phyloP scores from a whole-genome alignment of 1,139 yeast species.

The Starmera stellimalicola region DNA sequence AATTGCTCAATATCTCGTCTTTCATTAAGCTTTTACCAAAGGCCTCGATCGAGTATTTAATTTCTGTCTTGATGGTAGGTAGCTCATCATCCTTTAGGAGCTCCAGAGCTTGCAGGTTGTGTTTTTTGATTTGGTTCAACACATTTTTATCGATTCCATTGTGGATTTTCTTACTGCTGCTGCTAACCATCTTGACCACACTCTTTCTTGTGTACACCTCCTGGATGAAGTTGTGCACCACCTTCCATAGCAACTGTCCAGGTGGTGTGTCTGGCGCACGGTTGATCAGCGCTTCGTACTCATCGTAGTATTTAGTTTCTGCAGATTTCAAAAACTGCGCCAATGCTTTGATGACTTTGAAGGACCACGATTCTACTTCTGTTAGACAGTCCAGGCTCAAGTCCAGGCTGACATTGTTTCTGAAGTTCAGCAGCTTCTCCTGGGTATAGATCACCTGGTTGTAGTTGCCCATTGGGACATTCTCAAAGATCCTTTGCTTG shows the following conservation, averaged over 20 bases:
- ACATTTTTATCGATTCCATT: constrained; percentile 2
- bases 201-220: constrained; percentile 13
- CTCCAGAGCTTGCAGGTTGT: constrained; percentile 4
- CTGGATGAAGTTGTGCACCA: constrained; percentile 10
- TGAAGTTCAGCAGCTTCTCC: constrained; percentile 10
- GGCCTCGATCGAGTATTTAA: background rate
- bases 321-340: constrained; percentile 9
- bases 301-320: constrained; percentile 1
- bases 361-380: constrained; percentile 26
- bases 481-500: constrained; percentile 8
- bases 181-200: constrained; percentile 1
- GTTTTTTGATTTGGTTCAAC: constrained; percentile 8
- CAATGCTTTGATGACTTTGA: constrained; percentile 15
- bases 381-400: constrained; percentile 18
- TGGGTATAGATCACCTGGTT: constrained; percentile 8
- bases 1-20: constrained; percentile 1
- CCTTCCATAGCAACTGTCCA: constrained; percentile 11
- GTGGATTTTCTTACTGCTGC: constrained; percentile 5
- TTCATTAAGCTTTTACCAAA: constrained; percentile 2
- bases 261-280: constrained; percentile 8
- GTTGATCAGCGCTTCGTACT: constrained; percentile 2
- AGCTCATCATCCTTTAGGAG: constrained; percentile 8
- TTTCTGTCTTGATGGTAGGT: constrained; percentile 2
- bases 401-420: constrained; percentile 1
- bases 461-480: constrained; percentile 9